Conservation (phyloP, 2,329 filamentous ascomycete genomes). For the Colletotrichum sp. region DNA sequence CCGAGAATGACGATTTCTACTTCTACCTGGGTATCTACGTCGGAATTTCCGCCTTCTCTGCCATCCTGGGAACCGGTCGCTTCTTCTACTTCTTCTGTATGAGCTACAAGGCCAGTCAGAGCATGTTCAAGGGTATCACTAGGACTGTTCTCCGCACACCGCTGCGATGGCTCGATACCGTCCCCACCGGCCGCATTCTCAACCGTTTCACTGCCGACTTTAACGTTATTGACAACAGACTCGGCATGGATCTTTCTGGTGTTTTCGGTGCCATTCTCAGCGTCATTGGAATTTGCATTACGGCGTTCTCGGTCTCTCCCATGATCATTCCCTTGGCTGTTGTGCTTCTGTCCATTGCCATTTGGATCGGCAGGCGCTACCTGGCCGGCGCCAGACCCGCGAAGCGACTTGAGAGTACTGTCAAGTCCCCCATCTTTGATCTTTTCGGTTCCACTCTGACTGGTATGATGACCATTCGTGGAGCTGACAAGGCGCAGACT, state of each 20-base stretch:
- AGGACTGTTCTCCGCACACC: conserved; percentile 73
- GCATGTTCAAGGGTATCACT: conserved; percentile 71
- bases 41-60: conserved; percentile 60
- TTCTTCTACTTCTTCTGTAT: conserved; percentile 69
- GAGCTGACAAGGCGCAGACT: conserved; percentile 70
- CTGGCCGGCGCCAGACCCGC: conserved; percentile 75
- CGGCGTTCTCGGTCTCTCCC: conserved; percentile 71
- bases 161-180: conserved; percentile 81
- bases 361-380: conserved; percentile 66
- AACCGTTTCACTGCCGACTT: conserved; percentile 84
- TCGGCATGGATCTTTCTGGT: conserved; percentile 68
- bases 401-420: conserved; percentile 78
- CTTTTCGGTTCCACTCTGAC: conserved; percentile 76
- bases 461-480: conserved; percentile 77
- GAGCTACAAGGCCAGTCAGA: conserved; percentile 72
- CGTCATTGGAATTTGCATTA: conserved; percentile 69
- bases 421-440: conserved; percentile 82
- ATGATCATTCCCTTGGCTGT: conserved; percentile 68
- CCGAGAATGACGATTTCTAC: conserved; percentile 44
- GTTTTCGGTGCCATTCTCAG: conserved; percentile 65
- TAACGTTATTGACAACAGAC: conserved; percentile 71
- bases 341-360: conserved; percentile 61
- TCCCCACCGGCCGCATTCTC: conserved; percentile 76
- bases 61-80: conserved; percentile 64
- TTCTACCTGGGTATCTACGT: conserved; percentile 76